These are phyloP conservation scores for Reticulascus tulasneorum DNA, from an alignment of 2,329 filamentous ascomycete species.

Conservation along the genomic window DNA sequence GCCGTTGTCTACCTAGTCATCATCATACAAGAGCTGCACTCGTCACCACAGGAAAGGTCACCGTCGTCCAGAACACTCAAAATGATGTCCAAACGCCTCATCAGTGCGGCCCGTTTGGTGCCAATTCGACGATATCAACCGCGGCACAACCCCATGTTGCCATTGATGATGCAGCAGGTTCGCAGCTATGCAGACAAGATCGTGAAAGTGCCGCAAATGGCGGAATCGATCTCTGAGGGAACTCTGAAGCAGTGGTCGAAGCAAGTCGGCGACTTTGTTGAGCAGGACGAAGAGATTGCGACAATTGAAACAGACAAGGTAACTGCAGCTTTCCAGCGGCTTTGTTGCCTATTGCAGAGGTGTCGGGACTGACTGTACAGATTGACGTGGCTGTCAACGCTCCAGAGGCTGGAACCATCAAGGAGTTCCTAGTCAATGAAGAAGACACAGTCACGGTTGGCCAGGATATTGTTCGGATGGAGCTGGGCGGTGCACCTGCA, in stretches of 20 bases:
- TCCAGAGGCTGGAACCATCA: slow-evolving; percentile 83
- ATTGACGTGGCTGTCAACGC: slow-evolving; percentile 97
- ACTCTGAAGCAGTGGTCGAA: slow-evolving; percentile 96
- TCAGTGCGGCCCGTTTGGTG: slow-evolving; percentile 39
- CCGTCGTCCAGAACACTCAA: no score
- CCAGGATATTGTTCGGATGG: slow-evolving; percentile 83
- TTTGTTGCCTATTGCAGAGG: background rate
- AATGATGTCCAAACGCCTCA: slow-evolving; percentile 41
- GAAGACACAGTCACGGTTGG: slow-evolving; percentile 95
- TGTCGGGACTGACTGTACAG: slow-evolving; percentile 38
- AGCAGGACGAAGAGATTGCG: slow-evolving; percentile 95
- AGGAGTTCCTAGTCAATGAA: slow-evolving; percentile 85
- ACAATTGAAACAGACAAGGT: slow-evolving; percentile 99
- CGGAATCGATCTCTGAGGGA: slow-evolving; percentile 96
- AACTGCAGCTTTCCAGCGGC: no score
- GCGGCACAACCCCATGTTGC: slow-evolving; percentile 31
- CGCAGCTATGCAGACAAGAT: slow-evolving; percentile 72
- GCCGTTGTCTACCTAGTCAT: no score
- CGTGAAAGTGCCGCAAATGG: slow-evolving; percentile 96
- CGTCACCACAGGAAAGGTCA: no score
- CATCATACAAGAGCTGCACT: no score
- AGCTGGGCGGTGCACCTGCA: slow-evolving; percentile 65
- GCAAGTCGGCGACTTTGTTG: slow-evolving; percentile 86
- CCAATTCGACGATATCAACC: slow-evolving; percentile 36
- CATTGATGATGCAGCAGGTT: slow-evolving; percentile 51